These are phyloP conservation scores for Exserohilum rostratum DNA, from an alignment of 2,329 filamentous ascomycete genomes.

Conservation along the genomic window DNA sequence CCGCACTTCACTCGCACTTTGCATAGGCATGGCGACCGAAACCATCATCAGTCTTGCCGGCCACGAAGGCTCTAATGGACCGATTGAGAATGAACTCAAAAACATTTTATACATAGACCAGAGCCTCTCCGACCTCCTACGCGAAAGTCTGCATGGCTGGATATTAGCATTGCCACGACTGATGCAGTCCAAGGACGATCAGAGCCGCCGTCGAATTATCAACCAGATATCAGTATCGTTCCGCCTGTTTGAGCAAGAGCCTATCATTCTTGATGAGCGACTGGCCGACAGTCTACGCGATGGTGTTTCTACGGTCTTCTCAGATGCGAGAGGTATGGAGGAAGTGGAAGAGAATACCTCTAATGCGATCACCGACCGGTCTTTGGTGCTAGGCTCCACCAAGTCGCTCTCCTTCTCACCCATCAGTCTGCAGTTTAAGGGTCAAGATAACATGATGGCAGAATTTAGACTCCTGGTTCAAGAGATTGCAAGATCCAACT, in stretches of 20 bases:
- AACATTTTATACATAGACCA: conserved; percentile 68
- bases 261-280: conserved; percentile 69
- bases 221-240: conserved; percentile 78
- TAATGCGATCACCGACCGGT: conserved; percentile 16
- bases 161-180: conserved; percentile 77
- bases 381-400: conserved; percentile 20
- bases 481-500: conserved; percentile 57
- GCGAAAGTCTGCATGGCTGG: conserved; percentile 79
- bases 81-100: conserved; percentile 55
- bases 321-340: conserved; percentile 36
- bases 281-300: conserved; percentile 75
- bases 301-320: conserved; percentile 65
- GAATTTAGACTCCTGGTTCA: conserved; percentile 66
- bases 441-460: conserved; percentile 68
- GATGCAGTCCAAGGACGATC: conserved; percentile 84
- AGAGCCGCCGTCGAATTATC: conserved; percentile 73
- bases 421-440: conserved; percentile 64
- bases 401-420: conserved; percentile 59
- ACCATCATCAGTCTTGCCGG: conserved; percentile 72
- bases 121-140: conserved; percentile 67
- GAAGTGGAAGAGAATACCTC: conserved; percentile 21
- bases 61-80: conserved; percentile 55
- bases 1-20: conserved; percentile 71
- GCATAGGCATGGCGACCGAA: conserved; percentile 75
- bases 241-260: conserved; percentile 66